These are phyloP conservation scores for Fraxinus latifolia DNA, from an alignment of 305 asterid genomes.

Conservation along the genomic window DNA sequence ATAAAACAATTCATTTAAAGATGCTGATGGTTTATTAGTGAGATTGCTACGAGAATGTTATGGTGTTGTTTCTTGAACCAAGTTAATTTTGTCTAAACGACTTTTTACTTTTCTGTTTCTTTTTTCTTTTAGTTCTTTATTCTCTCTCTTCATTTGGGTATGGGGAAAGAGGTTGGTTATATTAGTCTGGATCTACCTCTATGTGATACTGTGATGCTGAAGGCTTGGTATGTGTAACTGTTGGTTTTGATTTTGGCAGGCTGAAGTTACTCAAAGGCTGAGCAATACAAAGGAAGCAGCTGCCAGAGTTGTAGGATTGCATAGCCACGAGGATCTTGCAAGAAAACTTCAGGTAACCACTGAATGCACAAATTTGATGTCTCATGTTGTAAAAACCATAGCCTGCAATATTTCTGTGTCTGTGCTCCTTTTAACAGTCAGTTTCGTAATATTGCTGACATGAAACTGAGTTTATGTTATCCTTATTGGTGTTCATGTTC, in stretches of 20 bases:
- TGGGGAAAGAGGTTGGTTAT: background rate
- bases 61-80: background rate
- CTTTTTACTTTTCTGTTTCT: background rate
- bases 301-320: constrained; percentile 45
- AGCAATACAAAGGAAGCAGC: constrained; percentile 49
- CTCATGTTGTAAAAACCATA: background rate
- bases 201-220: background rate
- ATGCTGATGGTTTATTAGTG: background rate
- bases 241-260: constrained; percentile 39
- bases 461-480: background rate
- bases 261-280: constrained; percentile 81
- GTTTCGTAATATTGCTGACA: background rate
- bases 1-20: background rate
- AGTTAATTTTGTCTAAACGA: background rate
- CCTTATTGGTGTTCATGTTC: background rate
- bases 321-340: constrained; percentile 82
- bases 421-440: background rate
- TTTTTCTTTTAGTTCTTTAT: background rate
- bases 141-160: background rate
- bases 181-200: background rate
- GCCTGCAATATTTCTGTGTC: background rate
- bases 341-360: constrained; percentile 62
- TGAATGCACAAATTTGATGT: background rate
- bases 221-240: background rate
- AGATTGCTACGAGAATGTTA: background rate